Base-by-base conservation (phyloP, 257 asterid species). In the Petunia axillaris region DNA sequence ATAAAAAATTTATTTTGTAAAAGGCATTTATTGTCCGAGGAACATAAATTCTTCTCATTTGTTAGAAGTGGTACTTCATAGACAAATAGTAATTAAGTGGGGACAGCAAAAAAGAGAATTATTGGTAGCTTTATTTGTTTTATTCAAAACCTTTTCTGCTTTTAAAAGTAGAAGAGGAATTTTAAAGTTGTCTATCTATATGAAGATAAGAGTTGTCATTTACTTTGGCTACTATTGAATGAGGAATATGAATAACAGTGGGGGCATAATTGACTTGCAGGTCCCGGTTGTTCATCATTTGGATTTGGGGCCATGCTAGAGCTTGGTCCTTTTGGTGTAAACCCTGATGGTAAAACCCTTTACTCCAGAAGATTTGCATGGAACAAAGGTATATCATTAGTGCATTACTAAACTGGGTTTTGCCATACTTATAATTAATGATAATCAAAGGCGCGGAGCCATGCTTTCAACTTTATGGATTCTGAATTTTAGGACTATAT, bases 271-370 rank as follows among this genome's bases (percentile, higher is more conserved):
- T 25, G 25, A 25, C 25, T 25, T 25, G 55, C 87, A 87, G 90
- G 90, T 52, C 90, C 90, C 48, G 90, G 90, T 8, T 87, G 90
- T 77, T 87, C 90, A 40, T 87, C 90, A 63, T 83, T 87, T 14
- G 90, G 90, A 4, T 43, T 74, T 59, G 90, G 90, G 5, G 90
- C 88, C 74, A 64, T 87, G 85, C 46, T 52, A 5, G 90, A 87
- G 77, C 78, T 87, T 62, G 90, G 88, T 9, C 88, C 90, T 76
- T 85, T 87, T 64, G 87, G 88, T 36, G 87, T 87, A 16, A 81
- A 85, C 6, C 85, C 87, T 50, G 88, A 87, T 82, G 88, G 88
- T 2, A 81, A 55, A 83, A 87, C 87, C 6, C 88, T 87, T 46
- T 83, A 87, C 80, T 64, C 68, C 35, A 87, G 90, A 76, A 64